Conservation (phyloP, 2,329 filamentous ascomycete genomes). For the Fusarium sacchari region DNA sequence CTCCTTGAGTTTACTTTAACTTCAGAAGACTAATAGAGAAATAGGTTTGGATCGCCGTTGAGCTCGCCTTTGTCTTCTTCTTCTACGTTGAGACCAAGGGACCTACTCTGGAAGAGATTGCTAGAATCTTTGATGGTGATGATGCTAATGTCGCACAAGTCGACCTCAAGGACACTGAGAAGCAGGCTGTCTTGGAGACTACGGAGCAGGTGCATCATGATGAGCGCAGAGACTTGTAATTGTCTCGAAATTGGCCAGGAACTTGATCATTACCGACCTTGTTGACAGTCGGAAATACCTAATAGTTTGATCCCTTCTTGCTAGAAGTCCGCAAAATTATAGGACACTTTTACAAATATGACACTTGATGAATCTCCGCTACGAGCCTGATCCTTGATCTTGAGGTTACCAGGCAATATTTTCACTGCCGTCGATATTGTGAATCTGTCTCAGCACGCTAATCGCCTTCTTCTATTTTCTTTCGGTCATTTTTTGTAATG, state of each 20-base stretch:
- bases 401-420: rapidly evolving
- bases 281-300: not conserved
- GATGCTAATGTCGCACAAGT: slow-evolving; percentile 50
- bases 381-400: not conserved
- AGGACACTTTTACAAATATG: not conserved
- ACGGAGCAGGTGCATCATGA: not conserved
- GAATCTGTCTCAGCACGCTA: not conserved
- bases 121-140: slow-evolving; percentile 76
- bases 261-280: too few species aligned
- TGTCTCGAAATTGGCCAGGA: not conserved
- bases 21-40: not conserved
- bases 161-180: not conserved
- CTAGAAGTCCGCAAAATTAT: not conserved
- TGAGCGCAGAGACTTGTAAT: slow-evolving; percentile 4
- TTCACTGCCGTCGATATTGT: rapidly evolving
- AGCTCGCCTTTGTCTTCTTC: slow-evolving; percentile 71
- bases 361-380: not conserved
- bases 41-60: slow-evolving; percentile 42
- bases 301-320: not conserved
- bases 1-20: rapidly evolving
- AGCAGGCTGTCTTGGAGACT: slow-evolving; percentile 9
- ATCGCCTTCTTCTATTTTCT: not conserved
- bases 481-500: not conserved
- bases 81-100: slow-evolving; percentile 77
- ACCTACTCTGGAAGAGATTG: slow-evolving; percentile 69